Evolutionary conservation across 1,284 basidiomycete species (phyloP).

Genomic region (Gymnopus androsaceus): DNA sequence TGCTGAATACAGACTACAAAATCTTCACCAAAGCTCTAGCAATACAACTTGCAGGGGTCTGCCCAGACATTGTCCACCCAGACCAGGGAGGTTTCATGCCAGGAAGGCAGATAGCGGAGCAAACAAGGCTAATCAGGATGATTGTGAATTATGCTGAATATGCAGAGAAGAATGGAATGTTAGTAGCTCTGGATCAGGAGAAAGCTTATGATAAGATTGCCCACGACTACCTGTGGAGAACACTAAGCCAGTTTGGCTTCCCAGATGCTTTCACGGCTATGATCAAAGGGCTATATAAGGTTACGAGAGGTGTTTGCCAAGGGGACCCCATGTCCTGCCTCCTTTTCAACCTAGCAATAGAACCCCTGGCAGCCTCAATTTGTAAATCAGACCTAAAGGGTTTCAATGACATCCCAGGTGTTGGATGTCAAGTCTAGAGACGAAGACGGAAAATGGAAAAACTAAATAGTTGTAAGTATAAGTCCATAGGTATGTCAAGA

Average conservation of each 20-base stretch:
- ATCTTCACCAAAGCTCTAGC: conserved; percentile 19
- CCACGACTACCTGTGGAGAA: conserved; percentile 26
- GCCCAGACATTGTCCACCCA: conserved; percentile 16
- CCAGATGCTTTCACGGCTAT: conserved; percentile 23
- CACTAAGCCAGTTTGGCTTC: conserved; percentile 15
- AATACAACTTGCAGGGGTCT: conserved; percentile 15
- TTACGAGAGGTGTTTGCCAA: conserved; percentile 26
- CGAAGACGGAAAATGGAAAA: too few relatives aligned
- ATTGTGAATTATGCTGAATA: conserved; percentile 26
- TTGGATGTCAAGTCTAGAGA: too few relatives aligned
- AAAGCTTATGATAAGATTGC: conserved; percentile 22
- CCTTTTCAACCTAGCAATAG: conserved; percentile 30
- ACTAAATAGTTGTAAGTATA: too few relatives aligned
- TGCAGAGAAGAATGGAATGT: conserved; percentile 20
- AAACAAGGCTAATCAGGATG: conserved; percentile 19
- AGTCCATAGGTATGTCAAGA: too few relatives aligned
- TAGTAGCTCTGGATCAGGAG: conserved; percentile 27
- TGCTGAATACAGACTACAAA: conserved; percentile 17
- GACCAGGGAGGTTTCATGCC: conserved; percentile 29
- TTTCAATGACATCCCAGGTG: conserved; percentile 12
- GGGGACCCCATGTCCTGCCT: conserved; percentile 32
- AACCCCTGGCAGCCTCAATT: conserved; percentile 16
- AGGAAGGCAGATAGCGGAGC: conserved; percentile 22
- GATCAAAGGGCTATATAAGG: conserved; percentile 24
- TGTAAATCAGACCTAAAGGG: conserved; percentile 11